Percentiles rank a stretch among this genome's conserved stretches.
phyloP scores from a whole-genome alignment of 129 eudicot species.

The Arctium lappa region DNA sequence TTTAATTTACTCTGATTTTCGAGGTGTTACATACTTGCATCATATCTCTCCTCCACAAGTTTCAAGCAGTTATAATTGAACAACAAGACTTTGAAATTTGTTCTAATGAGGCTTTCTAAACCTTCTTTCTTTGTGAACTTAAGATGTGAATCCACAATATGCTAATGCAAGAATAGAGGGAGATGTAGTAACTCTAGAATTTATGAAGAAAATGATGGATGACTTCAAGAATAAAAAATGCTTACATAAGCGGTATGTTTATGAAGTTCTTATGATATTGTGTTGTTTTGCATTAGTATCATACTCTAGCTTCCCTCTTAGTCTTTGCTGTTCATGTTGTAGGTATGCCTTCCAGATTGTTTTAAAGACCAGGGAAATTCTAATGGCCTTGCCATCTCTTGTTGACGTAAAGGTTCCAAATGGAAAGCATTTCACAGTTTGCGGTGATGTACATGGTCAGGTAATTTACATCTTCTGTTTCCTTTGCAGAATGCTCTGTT shows the following conservation, averaged over 20 bases:
- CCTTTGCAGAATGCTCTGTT: background rate
- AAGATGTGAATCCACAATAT: slow-evolving; percentile 93
- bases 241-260: slow-evolving; percentile 73
- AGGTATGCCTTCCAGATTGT: slow-evolving; percentile 97
- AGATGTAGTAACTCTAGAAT: slow-evolving; percentile 75
- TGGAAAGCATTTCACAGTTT: slow-evolving; percentile 93
- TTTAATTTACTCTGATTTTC: too few relatives aligned
- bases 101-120: background rate
- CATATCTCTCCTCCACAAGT: background rate
- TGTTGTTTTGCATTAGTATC: background rate
- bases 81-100: background rate
- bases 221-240: slow-evolving; percentile 91
- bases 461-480: slow-evolving; percentile 30
- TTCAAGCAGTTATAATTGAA: background rate
- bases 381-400: slow-evolving; percentile 87
- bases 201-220: slow-evolving; percentile 96
- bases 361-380: slow-evolving; percentile 69
- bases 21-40: too few relatives aligned
- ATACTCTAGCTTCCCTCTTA: background rate
- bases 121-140: slow-evolving; percentile 14
- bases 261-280: background rate
- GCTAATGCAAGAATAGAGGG: slow-evolving; percentile 95
- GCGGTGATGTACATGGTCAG: slow-evolving; percentile 99
- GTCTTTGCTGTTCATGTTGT: slow-evolving; percentile 24
- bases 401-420: slow-evolving; percentile 69